These are phyloP conservation scores for Sporothrix globosa DNA, from an alignment of 2,329 filamentous ascomycete species.

Conservation along the genomic window DNA sequence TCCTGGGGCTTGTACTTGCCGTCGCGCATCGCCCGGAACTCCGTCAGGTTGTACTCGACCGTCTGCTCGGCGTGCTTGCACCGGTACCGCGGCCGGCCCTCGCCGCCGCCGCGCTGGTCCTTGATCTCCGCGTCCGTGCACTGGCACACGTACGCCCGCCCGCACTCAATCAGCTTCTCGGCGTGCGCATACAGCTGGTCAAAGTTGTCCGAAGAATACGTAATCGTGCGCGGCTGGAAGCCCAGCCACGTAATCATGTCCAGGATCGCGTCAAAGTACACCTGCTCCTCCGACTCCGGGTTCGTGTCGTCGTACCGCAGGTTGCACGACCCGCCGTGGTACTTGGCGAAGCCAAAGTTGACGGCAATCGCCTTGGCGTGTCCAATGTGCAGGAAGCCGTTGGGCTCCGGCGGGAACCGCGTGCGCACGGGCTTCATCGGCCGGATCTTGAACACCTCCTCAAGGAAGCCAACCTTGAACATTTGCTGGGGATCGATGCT, in stretches of 20 bases:
- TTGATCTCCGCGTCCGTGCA: constrained; percentile 84
- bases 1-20: constrained; percentile 86
- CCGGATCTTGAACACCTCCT: constrained; percentile 70
- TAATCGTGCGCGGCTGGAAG: constrained; percentile 77
- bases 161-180: constrained; percentile 76
- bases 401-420: constrained; percentile 83
- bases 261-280: constrained; percentile 85
- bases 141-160: constrained; percentile 81
- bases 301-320: constrained; percentile 77
- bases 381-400: constrained; percentile 90
- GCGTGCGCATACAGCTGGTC: constrained; percentile 84
- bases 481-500: constrained; percentile 65
- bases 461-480: constrained; percentile 79
- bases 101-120: constrained; percentile 77
- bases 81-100: constrained; percentile 70
- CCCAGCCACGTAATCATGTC: constrained; percentile 86
- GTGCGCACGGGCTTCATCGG: constrained; percentile 66
- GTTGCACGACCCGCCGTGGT: constrained; percentile 66
- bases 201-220: constrained; percentile 90
- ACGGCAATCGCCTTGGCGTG: constrained; percentile 95
- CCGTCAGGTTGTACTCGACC: constrained; percentile 70
- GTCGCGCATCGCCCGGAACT: constrained; percentile 89
- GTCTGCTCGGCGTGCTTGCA: constrained; percentile 78
- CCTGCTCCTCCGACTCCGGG: constrained; percentile 87
- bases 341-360: constrained; percentile 92